These are phyloP conservation scores for Myxozyma udenii DNA, from an alignment of 805 yeast species.

Conservation along the genomic window DNA sequence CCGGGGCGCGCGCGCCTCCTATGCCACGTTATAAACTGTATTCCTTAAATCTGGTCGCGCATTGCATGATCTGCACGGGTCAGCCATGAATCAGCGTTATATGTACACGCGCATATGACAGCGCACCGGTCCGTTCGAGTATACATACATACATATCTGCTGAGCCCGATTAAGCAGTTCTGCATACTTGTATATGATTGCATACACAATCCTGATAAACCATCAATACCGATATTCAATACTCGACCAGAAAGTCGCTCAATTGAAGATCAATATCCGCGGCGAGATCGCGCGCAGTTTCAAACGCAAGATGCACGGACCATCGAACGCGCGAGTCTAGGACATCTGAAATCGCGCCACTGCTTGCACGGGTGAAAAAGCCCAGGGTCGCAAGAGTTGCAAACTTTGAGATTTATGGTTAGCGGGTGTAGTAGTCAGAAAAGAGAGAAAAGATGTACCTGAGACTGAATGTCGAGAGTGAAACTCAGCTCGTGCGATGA, in stretches of 20 bases:
- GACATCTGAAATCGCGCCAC: conserved; percentile 42
- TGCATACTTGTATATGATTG: no score
- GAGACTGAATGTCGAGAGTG: conserved; percentile 32
- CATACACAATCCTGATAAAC: no score
- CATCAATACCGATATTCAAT: conserved; percentile 3
- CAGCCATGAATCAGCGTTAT: no score
- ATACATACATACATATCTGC: no score
- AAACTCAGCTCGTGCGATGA: conserved; percentile 43
- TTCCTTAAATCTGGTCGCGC: no score
- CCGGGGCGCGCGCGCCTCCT: no score
- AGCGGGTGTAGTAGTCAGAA: not conserved
- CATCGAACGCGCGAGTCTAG: conserved; percentile 69
- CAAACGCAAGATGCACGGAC: conserved; percentile 75
- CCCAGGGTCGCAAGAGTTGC: conserved; percentile 60
- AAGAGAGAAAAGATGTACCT: conserved; percentile 29
- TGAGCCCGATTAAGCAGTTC: no score
- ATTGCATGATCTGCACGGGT: no score
- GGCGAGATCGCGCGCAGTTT: conserved; percentile 57
- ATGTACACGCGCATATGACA: no score
- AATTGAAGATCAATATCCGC: conserved; percentile 64
- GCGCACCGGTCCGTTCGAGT: no score
- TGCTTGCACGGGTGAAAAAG: conserved; percentile 41
- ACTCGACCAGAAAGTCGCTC: conserved; percentile 54
- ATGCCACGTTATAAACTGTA: no score
- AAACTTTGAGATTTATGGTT: conserved; percentile 41